Base-by-base conservation (phyloP, 2,329 filamentous ascomycete species). In the Annulohypoxylon truncatum region DNA sequence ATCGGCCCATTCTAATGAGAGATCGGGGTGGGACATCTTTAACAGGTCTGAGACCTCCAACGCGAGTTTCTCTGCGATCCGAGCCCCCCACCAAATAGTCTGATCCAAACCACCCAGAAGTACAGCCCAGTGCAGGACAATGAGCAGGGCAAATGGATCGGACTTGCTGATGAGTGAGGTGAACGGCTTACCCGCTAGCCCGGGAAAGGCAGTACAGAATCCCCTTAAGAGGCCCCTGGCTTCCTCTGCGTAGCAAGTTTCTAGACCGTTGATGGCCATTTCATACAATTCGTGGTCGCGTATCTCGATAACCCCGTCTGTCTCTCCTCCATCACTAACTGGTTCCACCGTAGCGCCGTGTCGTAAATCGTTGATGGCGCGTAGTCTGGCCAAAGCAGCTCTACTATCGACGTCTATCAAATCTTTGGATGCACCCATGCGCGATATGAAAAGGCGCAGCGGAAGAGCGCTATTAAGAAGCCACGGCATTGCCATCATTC, bases 61-160 rank as follows among this genome's bases (percentile, higher is more conserved):
- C 1, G 70, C 74, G 9, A 78, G 60, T n/a, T 61, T 52, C 46
- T 26, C 40, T 6, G 74, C 73, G 3, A 74, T 50, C 0, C 68
- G 40, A 9, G 33, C 53, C 4, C 66, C 62, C 73, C 73, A 77
- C 76, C 76, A 78, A 7, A 56, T 57, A 35, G 42, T 64, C 22
- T 62, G 48, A n/a, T 72, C 68, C 7, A 69, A n/a, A 2, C 56
- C 47, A 6, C 76, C 64, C 10, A 81, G 66, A 55, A 79, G 70
- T 15, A 80, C 77, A 0, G 75, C 74, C 78, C 79, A 81, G 48
- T 79, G 77, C 72, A 80, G 72, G 56, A 79, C 64, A 2, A 81
- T 71, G 12, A 80, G 74, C 31, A 81, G 54, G 13, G 78, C 74
- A 42, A 81, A 71, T 0, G 78, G 79, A 22, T 81, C 77, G 8